Evolutionary conservation across 305 asterid species (phyloP), one percentile per base, ranked within the genome.

Genomic region (Fraxinus nigra): DNA sequence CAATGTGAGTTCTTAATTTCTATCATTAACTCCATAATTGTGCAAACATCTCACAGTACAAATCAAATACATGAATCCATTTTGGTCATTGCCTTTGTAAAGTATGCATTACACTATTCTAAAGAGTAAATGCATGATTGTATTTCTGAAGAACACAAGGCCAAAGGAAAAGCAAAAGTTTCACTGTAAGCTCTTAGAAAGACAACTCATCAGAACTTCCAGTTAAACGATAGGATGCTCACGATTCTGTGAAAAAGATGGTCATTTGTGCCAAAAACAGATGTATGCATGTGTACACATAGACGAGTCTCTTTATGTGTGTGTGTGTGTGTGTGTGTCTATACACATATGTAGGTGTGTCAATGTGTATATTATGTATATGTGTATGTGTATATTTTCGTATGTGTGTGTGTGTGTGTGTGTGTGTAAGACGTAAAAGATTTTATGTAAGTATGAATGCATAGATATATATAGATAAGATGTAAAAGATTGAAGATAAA

Each of bases 121-220:
- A 79, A 70, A 46, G 70, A 85, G 70, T 11, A 78, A 46, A 38
- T 7, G 65, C 81, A 30, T 33, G 61, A 7, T 78, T 13, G 34
- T 34, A 59, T 33, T 63, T 59, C 77, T 73, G 75, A 69, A 74
- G 9, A 61, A 30, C 38, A 81, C 32, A 9, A 22, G 72, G 35
- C 35, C 16, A 4, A 65, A 65, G 35, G n/a, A 65, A 65, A 24
- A n/a, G 28, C 4, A 18, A 56, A 9, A 63, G 26, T 65, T 67
- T 28, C 76, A 63, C 61, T 75, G 35, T 61, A 79, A 73, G 20
- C 67, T 82, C 40, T 32, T 22, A 22, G 40, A 24, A 28, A 46
- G 46, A 35, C 5, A 83, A 35, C 80, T 40, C 48, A 13, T 37
- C 40, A 74, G 9, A 63, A 61, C 75, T 9, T 22, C 0, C 33